phyloP scores from a whole-genome alignment of 2,329 filamentous ascomycete genomes.

The Aspergillus pseudoviridinutans region DNA sequence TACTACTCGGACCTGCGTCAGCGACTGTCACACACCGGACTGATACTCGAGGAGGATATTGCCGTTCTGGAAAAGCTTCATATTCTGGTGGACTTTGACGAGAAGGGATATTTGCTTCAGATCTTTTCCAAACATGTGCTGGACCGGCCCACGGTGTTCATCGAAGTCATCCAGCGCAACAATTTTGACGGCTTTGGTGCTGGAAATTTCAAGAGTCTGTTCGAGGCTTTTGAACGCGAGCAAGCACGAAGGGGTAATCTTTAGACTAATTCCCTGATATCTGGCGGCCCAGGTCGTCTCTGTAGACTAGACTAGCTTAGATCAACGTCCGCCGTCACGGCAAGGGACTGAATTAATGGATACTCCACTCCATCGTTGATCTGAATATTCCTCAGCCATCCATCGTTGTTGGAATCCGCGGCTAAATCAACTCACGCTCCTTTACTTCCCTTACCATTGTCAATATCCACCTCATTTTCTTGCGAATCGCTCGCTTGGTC shows the following conservation, averaged over 20 bases:
- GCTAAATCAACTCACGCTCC: no score
- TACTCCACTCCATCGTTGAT: no score
- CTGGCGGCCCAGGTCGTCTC: no score
- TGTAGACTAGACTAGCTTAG: background rate
- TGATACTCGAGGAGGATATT: conserved; percentile 68
- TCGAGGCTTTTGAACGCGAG: conserved; percentile 88
- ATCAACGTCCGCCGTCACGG: background rate
- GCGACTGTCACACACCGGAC: conserved; percentile 57
- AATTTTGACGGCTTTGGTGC: conserved; percentile 87
- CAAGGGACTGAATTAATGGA: no score
- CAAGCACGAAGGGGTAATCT: conserved; percentile 79
- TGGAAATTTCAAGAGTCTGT: conserved; percentile 88
- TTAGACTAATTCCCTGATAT: conserved; percentile 34
- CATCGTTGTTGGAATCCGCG: no score
- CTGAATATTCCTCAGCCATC: no score
- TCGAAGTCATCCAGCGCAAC: conserved; percentile 88
- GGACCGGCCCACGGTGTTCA: conserved; percentile 89
- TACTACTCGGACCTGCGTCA: conserved; percentile 74
- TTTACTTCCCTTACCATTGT: no score
- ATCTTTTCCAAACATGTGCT: conserved; percentile 78
- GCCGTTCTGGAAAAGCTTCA: conserved; percentile 68
- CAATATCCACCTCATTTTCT: no score
- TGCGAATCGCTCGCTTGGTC: no score
- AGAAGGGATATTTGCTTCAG: conserved; percentile 73
- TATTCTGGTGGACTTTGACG: conserved; percentile 89